Evolutionary conservation across 306 rosid species (phyloP), one percentile per base, ranked within the genome.

Genomic region (Pueraria montana): DNA sequence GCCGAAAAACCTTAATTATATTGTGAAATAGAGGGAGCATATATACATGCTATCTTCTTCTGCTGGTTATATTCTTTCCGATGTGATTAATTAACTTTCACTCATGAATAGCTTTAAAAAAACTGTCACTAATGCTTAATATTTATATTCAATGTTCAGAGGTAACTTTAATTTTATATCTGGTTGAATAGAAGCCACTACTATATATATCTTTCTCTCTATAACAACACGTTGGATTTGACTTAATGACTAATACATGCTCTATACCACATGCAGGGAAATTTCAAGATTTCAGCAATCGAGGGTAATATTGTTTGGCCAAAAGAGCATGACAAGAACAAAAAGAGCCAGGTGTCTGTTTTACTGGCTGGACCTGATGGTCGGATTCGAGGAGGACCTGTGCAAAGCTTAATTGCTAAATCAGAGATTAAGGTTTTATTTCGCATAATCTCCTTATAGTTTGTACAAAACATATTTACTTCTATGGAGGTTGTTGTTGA

Each of bases 341-440:
- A 5, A 30, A 1, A 21, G 0, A 69, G 69, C 3, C 8, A 10
- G 0, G 13, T 75, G 1, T 23, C 21, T 6, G 52, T 82, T 12
- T 24, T 77, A 4, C 4, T 82, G 58, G 16, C 36, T 11, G 74
- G 74, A 38, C 1, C 2, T 3, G 68, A 64, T 74, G 58, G 76
- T 12, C 23, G 9, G 6, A 18, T 74, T 65, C 11, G 53, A 10
- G 75, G 69, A 52, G 85, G 81, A 52, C 67, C 50, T 1, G 69
- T 74, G 0, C 16, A 24, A 32, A 86, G 88, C 40, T 86, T 92
- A 46, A 36, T 83, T 72, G 85, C 88, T 16, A 89, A 80, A 40
- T 86, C 91, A 26, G 14, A 86, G 17, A 77, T 89, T 64, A 66
- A 82, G 85, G 85, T 74, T 59, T 45, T 49, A 3, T 43, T 69